Percentiles rank a stretch among this genome's conserved stretches.
Conservation (phyloP, 148 eudicot species). For the Amaranthus palmeri region DNA sequence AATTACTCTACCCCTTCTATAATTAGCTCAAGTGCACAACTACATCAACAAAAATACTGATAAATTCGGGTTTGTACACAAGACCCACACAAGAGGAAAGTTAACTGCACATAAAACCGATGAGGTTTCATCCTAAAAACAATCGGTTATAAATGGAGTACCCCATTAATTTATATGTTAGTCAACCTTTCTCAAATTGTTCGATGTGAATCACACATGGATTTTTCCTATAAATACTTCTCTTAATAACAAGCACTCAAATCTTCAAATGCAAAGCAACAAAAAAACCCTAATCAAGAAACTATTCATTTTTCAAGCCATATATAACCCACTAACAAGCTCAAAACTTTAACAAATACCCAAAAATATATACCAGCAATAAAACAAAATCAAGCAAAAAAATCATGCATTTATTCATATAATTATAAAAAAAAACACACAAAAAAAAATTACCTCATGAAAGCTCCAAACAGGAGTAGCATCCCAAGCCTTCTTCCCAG, state of each 20-base stretch:
- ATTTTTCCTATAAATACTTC: no score
- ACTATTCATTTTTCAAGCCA: background rate
- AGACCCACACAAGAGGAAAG: no score
- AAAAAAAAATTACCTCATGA: conserved; percentile 50
- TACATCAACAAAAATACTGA: no score
- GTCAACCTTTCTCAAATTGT: no score
- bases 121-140: no score
- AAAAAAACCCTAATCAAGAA: conserved; percentile 7
- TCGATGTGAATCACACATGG: no score
- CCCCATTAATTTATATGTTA: no score
- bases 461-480: conserved; percentile 60
- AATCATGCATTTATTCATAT: background rate
- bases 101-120: no score
- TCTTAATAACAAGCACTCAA: background rate
- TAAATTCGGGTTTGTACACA: no score
- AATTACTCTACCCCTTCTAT: background rate
- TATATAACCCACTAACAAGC: background rate
- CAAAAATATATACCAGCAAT: conserved; percentile 1
- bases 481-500: conserved; percentile 39
- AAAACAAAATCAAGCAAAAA: background rate
- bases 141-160: no score
- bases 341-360: background rate
- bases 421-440: background rate
- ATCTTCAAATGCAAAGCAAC: background rate
- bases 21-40: background rate